Evolutionary conservation across 2,329 filamentous ascomycete genomes (phyloP).

Genomic region (Xylariales sp.): DNA sequence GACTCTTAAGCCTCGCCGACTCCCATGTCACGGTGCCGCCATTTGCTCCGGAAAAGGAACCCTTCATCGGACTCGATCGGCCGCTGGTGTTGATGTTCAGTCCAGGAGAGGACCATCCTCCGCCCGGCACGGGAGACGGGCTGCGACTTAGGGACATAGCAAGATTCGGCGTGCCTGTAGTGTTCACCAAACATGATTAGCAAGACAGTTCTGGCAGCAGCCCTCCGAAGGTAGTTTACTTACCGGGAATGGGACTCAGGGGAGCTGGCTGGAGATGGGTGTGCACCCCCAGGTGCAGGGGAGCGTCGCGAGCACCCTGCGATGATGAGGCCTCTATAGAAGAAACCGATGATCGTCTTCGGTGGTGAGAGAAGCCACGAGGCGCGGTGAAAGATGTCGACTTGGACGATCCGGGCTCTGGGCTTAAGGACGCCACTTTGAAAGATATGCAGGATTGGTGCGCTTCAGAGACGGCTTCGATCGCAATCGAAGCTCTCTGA

Average conservation of each 20-base stretch:
- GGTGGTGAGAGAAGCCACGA: slow-evolving; percentile 42
- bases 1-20: slow-evolving; percentile 71
- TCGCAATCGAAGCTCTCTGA: slow-evolving; percentile 3
- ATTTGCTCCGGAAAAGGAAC: slow-evolving; percentile 41
- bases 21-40: slow-evolving; percentile 71
- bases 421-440: slow-evolving; percentile 48
- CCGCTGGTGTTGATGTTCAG: slow-evolving; percentile 67
- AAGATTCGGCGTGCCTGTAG: slow-evolving; percentile 48
- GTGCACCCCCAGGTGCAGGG: slow-evolving; percentile 33
- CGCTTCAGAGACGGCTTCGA: slow-evolving; percentile 10
- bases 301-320: slow-evolving; percentile 25
- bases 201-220: too few species aligned
- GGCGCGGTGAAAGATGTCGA: slow-evolving; percentile 49
- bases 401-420: slow-evolving; percentile 41
- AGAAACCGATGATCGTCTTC: slow-evolving; percentile 41
- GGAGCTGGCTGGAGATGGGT: slow-evolving; percentile 29
- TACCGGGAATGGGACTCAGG: slow-evolving; percentile 55
- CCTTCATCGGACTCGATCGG: slow-evolving; percentile 59
- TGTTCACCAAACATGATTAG: too few species aligned
- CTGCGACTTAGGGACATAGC: slow-evolving; percentile 84
- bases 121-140: slow-evolving; percentile 77
- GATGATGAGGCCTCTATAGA: slow-evolving; percentile 26
- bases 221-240: too few species aligned
- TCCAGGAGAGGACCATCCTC: slow-evolving; percentile 84
- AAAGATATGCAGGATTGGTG: slow-evolving; percentile 11